These are phyloP conservation scores for Rusavskia elegans DNA, from an alignment of 495 filamentous ascomycete genomes.

Conservation along the genomic window DNA sequence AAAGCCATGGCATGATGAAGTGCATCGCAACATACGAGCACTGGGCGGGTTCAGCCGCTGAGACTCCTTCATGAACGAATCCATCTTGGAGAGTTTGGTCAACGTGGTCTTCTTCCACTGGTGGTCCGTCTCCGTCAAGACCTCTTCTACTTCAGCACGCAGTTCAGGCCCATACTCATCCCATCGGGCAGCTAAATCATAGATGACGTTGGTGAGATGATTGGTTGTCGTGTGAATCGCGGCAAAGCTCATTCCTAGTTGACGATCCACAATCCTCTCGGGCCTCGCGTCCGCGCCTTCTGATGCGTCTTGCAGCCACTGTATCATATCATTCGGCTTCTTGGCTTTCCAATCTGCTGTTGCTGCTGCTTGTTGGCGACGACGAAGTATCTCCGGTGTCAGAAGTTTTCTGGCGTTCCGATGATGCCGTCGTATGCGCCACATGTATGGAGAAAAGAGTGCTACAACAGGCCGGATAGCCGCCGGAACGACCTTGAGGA, in stretches of 20 bases:
- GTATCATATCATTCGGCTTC: background rate
- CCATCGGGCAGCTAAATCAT: conserved; percentile 23
- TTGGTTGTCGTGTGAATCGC: conserved; percentile 31
- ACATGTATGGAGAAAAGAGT: background rate
- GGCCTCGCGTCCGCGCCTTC: background rate
- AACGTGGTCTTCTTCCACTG: conserved; percentile 23
- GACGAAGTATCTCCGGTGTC: background rate
- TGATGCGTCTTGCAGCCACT: conserved; percentile 1
- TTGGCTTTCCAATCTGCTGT: background rate
- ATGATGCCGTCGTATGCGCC: background rate
- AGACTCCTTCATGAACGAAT: conserved; percentile 33
- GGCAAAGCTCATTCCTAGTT: conserved; percentile 13
- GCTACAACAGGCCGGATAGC: conserved; percentile 23
- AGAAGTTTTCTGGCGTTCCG: background rate
- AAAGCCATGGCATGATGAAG: too few species aligned
- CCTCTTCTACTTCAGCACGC: conserved; percentile 22
- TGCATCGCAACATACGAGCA: conserved; percentile 12
- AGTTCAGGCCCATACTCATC: conserved; percentile 18
- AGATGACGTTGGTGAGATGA: conserved; percentile 24
- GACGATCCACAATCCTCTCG: background rate
- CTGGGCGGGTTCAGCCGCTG: conserved; percentile 22
- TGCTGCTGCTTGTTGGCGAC: background rate
- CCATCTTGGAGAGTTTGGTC: conserved; percentile 25
- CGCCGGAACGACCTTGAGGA: conserved; percentile 21
- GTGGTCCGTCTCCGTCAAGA: conserved; percentile 18